Conservation (phyloP, 768 basidiomycete species). For the Mrakia blollopis region DNA sequence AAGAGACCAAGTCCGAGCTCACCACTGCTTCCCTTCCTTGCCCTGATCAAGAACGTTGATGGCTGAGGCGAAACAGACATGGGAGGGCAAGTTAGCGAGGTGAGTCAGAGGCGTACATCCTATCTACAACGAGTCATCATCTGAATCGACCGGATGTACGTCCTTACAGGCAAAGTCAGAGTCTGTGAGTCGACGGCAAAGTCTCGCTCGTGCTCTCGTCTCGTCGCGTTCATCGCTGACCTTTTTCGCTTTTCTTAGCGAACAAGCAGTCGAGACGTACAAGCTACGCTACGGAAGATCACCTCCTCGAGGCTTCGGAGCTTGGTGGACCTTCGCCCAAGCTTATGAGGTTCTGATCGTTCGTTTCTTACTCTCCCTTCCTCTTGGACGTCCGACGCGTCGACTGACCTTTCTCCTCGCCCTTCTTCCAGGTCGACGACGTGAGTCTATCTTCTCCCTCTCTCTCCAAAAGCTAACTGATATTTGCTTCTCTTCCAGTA, state of each 20-base stretch:
- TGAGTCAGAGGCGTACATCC: too few relatives aligned
- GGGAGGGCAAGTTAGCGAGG: background rate
- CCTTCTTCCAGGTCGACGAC: constrained; percentile 2
- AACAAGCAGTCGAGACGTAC: constrained; percentile 38
- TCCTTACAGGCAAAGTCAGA: background rate
- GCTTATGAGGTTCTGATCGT: background rate
- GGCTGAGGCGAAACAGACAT: background rate
- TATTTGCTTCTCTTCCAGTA: constrained; percentile 19
- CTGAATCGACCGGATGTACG: background rate
- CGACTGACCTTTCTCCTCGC: background rate
- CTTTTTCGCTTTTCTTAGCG: background rate
- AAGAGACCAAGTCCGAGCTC: background rate
- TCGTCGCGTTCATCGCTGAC: background rate
- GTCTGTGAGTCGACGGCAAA: too few relatives aligned
- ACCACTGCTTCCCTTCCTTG: background rate
- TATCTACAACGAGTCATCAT: background rate
- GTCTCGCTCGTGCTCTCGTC: too few relatives aligned
- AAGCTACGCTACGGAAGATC: constrained; percentile 34
- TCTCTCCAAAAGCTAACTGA: background rate
- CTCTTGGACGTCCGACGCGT: background rate
- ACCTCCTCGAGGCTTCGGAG: constrained; percentile 41
- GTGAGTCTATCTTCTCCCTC: background rate
- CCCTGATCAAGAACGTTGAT: background rate
- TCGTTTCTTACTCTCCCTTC: background rate
- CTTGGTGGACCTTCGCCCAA: constrained; percentile 40